Base-by-base conservation (phyloP, 1,139 yeast species). In the Yamadazyma trypodendri region DNA sequence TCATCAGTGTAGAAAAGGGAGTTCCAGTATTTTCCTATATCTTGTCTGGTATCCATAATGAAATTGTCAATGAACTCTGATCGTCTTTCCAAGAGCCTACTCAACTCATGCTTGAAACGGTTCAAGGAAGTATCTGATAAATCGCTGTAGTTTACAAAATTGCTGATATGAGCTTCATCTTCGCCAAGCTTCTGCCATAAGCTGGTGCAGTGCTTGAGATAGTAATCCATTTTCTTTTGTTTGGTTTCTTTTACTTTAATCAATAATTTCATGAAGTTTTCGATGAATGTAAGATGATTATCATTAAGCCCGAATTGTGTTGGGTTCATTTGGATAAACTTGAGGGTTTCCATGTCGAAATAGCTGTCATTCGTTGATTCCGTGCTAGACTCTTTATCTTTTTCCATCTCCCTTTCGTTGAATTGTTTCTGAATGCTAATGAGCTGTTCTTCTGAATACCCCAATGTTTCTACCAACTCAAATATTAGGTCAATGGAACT, bases 21-120 rank as follows among this genome's bases (percentile, higher is more conserved):
- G 22, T 69, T 68, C 95, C 96, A 89, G 10, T 77, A 60, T 3
- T 64, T 68, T 32, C 68, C 72, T 11, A 90, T 80, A 39, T 77
- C 77, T 2, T 51, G 51, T 52, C 90, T 70, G 1, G 86, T 68
- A 34, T 79, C 84, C 11, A 65, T 55, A 11, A 90, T 83, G 44
- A 90, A 81, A 16, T 76, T 77, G 39, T 84, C 83, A 25, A 89
- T 77, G 45, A 75, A 75, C 41, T 78, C 75, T 13, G 79, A 72
- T 48, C 94, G 77, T 57, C 79, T 77, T 20, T 67, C 63, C 37
- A 75, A 69, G 25, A 90, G 66, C 40, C 85, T 70, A 20, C 67
- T 68, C 34, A 83, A 58, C 51, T 88, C 92, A 29, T 51, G 49
- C 42, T 77, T 73, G 45, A 79, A 75, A 32, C 63, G 61, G 31